These are phyloP conservation scores for Pneumocystis jirovecii DNA, from an alignment of 1,139 yeast genomes.

Conservation along the genomic window DNA sequence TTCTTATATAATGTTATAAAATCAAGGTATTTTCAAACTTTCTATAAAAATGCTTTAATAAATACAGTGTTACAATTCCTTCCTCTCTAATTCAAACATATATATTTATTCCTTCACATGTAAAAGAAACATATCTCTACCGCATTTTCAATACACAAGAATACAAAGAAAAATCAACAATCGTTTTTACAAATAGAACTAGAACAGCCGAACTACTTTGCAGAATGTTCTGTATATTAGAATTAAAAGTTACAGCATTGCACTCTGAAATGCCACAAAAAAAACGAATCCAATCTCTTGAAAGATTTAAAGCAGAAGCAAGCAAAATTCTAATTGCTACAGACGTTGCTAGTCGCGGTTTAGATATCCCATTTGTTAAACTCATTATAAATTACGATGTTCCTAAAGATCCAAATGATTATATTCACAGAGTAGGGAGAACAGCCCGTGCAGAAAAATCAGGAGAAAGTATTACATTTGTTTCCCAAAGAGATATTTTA, in stretches of 20 bases:
- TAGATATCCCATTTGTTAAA: conserved; percentile 86
- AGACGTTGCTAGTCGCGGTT: conserved; percentile 93
- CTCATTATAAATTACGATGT: conserved; percentile 81
- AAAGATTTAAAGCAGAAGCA: conserved; percentile 84
- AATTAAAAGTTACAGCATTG: conserved; percentile 68
- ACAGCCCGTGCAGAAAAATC: conserved; percentile 97
- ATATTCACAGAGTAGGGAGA: conserved; percentile 97
- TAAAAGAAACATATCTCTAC: conserved; percentile 76
- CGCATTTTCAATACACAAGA: conserved; percentile 48
- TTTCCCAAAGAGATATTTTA: conserved; percentile 71
- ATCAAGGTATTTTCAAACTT: conserved; percentile 5
- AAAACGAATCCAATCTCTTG: conserved; percentile 80
- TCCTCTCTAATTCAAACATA: conserved; percentile 46
- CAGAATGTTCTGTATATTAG: conserved; percentile 57
- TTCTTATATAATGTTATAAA: conserved; percentile 54
- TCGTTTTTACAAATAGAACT: conserved; percentile 84
- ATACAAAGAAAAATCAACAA: conserved; percentile 52
- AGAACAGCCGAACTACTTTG: conserved; percentile 74
- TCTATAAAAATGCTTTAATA: conserved; percentile 31
- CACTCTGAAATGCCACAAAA: conserved; percentile 92
- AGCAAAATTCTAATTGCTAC: conserved; percentile 87
- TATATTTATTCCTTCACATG: conserved; percentile 57
- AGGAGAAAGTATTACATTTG: conserved; percentile 56
- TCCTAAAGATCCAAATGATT: conserved; percentile 94
- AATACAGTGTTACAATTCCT: conserved; percentile 54